Evolutionary conservation across 148 eudicot species (phyloP).

Genomic region (Heliamphora exappendiculata): DNA sequence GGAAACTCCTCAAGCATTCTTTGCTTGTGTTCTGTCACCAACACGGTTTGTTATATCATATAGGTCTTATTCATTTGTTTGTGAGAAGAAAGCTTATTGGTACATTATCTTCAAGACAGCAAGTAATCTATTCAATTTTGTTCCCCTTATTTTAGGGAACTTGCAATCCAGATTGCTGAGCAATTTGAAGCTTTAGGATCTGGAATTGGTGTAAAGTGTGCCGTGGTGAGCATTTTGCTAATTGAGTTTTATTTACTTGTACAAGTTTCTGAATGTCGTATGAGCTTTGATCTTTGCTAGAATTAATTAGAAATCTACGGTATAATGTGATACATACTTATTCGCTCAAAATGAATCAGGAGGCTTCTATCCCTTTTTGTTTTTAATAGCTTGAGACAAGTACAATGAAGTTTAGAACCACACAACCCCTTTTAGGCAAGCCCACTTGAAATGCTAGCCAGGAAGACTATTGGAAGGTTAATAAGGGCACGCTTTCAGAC

Average conservation of each 20-base stretch:
- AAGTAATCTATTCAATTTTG: background rate
- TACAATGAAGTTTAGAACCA: too few relatives aligned
- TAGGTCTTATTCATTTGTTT: background rate
- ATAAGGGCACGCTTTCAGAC: too few relatives aligned
- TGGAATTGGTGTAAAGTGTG: slow-evolving; percentile 66
- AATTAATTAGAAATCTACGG: too few relatives aligned
- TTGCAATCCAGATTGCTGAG: slow-evolving; percentile 88
- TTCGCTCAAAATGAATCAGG: too few relatives aligned
- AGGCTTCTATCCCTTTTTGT: too few relatives aligned
- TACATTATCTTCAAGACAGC: background rate
- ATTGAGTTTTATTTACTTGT: background rate
- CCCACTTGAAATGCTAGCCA: too few relatives aligned
- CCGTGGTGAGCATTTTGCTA: slow-evolving; percentile 50
- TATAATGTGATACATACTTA: too few relatives aligned
- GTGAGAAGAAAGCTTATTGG: background rate
- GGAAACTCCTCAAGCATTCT: slow-evolving; percentile 60
- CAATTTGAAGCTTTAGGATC: slow-evolving; percentile 92
- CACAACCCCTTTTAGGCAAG: too few relatives aligned
- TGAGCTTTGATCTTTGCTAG: background rate
- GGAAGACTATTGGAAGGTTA: too few relatives aligned
- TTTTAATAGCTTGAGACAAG: too few relatives aligned
- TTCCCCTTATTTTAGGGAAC: slow-evolving; percentile 44
- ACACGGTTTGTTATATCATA: slow-evolving; percentile 42
- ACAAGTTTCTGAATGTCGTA: background rate
- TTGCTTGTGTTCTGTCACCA: slow-evolving; percentile 78